Evolutionary conservation across 2,329 filamentous ascomycete genomes (phyloP).

Genomic region (Penicillium sumatraense): DNA sequence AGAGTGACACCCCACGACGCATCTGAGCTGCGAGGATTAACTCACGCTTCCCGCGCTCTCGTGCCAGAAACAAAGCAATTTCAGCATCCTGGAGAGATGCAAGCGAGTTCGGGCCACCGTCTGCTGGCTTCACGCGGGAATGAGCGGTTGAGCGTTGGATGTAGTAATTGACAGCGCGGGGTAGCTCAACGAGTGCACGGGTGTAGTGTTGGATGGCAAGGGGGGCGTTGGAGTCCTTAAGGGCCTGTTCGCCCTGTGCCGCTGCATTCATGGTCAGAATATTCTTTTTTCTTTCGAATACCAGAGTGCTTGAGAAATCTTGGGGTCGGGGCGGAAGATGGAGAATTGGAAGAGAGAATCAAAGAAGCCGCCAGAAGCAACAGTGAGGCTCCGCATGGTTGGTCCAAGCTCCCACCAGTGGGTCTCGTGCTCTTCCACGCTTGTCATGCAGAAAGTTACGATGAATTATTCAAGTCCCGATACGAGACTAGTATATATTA

Average conservation of each 20-base stretch:
- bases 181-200: slow-evolving; percentile 64
- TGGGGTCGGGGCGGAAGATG: background rate
- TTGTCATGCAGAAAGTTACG: background rate
- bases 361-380: background rate
- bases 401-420: background rate
- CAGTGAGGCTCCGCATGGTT: slow-evolving; percentile 1
- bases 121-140: slow-evolving; percentile 61
- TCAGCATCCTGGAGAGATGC: slow-evolving; percentile 72
- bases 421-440: background rate
- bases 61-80: slow-evolving; percentile 64
- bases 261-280: slow-evolving; percentile 54
- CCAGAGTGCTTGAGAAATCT: background rate
- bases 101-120: slow-evolving; percentile 46
- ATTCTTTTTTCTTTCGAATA: background rate
- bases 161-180: slow-evolving; percentile 75
- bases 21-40: slow-evolving; percentile 82
- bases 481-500: background rate
- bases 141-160: slow-evolving; percentile 81
- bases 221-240: slow-evolving; percentile 66
- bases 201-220: slow-evolving; percentile 72
- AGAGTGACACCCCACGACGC: slow-evolving; percentile 75
- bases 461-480: background rate
- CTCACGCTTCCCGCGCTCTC: slow-evolving; percentile 72
- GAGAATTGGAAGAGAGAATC: background rate
- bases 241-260: slow-evolving; percentile 63